Evolutionary conservation across 129 eudicot genomes (phyloP).

Genomic region (Flaveria brownii): DNA sequence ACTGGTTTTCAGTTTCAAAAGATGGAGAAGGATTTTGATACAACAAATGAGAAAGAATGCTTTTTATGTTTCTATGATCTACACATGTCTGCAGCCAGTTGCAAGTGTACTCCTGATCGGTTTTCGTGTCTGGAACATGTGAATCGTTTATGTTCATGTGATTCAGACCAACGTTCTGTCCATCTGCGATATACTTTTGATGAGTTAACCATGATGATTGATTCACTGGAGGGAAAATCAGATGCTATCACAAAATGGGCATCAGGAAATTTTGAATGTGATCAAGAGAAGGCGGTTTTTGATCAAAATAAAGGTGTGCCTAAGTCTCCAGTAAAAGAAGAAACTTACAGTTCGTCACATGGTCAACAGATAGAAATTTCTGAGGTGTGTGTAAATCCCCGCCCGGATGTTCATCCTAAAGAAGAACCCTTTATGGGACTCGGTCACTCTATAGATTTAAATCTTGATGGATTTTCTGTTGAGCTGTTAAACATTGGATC

Average conservation of each 20-base stretch:
- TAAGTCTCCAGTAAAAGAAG: constrained; percentile 21
- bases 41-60: constrained; percentile 62
- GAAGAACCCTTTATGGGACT: constrained; percentile 24
- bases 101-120: constrained; percentile 57
- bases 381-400: constrained; percentile 4
- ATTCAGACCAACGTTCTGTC: constrained; percentile 37
- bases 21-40: constrained; percentile 63
- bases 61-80: constrained; percentile 69
- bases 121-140: constrained; percentile 69
- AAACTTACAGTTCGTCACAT: constrained; percentile 20
- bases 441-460: constrained; percentile 22
- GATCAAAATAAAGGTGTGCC: constrained; percentile 15
- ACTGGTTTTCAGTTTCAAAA: constrained; percentile 37
- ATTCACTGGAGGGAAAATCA: constrained; percentile 57
- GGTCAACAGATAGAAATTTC: background rate
- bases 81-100: constrained; percentile 63
- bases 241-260: constrained; percentile 51
- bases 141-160: constrained; percentile 48
- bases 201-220: constrained; percentile 49
- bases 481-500: constrained; percentile 50
- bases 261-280: constrained; percentile 28
- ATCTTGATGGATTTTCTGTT: constrained; percentile 30
- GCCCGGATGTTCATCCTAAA: constrained; percentile 8
- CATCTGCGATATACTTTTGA: constrained; percentile 54
- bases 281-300: constrained; percentile 20